Base-by-base conservation (phyloP, 306 rosid genomes). In the Sphenostylis stenocarpa region DNA sequence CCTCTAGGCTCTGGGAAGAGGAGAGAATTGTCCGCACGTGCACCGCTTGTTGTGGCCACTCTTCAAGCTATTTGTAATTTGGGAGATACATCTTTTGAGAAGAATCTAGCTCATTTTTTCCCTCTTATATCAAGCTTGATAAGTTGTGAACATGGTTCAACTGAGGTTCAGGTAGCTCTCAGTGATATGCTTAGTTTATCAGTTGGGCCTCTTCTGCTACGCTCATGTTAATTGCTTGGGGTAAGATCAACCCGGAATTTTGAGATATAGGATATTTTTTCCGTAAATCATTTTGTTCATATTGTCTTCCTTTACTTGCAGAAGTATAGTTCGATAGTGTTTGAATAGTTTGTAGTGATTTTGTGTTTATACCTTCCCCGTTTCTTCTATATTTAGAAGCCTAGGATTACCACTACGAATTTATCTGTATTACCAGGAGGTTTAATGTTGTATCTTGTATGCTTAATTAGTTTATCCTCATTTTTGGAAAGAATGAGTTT, bases 1-100 rank as follows among this genome's bases (percentile, higher is more conserved):
- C 99, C 98, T 31, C 87, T 91, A 6, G 99, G 98, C 26, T 87
- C 99, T 47, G 99, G 98, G 75, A 91, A 88, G 82, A 88, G 97
- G 53, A 86, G 98, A 84, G 99, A 96, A 67, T 76, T 96, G 77
- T 96, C 96, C 26, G 88, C 91, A 28, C 97, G 99, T 14, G 97
- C 90, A 1, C 97, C 99, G 1, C 97, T 96, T 43, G 78, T 93
- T 5, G 96, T 93, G 53, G 82, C 97, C 19, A 88, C 96, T 39
- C 91, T 96, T 70, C 99, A 93, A 82, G 93, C 96, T 11, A 82
- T 96, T 62, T 85, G 86, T 78, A 82, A 80, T 82, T 84, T 96
- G 90, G 90, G 88, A 55, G 97, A 93, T 56, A 33, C 69, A 79
- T 89, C 90, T 33, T 93, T 93, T 33, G 91, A 91, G 83, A 89